These are phyloP conservation scores for Elongisporangium undulatum DNA, from an alignment of 352 stramenopile species.

Conservation along the genomic window DNA sequence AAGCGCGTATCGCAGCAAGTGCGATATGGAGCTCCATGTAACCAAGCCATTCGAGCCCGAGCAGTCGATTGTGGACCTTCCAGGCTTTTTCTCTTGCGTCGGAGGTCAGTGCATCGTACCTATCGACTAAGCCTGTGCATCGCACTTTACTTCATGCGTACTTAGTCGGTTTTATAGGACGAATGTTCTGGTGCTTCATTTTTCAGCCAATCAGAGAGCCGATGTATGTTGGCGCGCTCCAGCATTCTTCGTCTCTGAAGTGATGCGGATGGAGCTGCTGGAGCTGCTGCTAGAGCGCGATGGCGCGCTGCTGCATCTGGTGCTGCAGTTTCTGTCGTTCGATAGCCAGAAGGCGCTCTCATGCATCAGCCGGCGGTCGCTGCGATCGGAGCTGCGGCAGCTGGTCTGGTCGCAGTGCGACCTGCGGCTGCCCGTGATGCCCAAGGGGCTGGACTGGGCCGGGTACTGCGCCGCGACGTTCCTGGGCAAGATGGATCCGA, in stretches of 20 bases:
- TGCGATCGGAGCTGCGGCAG: slow-evolving; percentile 31
- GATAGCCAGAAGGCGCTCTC: slow-evolving; percentile 32
- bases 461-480: slow-evolving; percentile 33
- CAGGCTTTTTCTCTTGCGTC: neutral
- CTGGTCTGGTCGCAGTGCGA: slow-evolving; percentile 35
- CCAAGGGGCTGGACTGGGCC: neutral
- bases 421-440: slow-evolving; percentile 29
- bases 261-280: slow-evolving; percentile 12
- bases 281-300: slow-evolving; percentile 37
- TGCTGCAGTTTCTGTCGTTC: slow-evolving; percentile 34
- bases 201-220: slow-evolving; percentile 2
- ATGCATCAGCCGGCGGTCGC: slow-evolving; percentile 21
- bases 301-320: slow-evolving; percentile 30
- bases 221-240: neutral
- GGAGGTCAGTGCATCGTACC: neutral
- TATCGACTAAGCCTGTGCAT: neutral
- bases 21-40: too few relatives aligned
- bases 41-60: too few relatives aligned
- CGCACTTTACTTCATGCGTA: neutral
- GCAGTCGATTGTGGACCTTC: too few relatives aligned
- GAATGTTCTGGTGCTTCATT: neutral
- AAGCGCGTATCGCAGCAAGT: too few relatives aligned
- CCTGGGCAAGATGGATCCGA: slow-evolving; percentile 17
- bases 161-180: neutral
- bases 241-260: neutral